A percentile compares a stretch with the other conserved stretches of the same genome.
These are phyloP conservation scores for Kluyveromyces sp. DNA, from an alignment of 1,139 yeast genomes.

Conservation along the genomic window DNA sequence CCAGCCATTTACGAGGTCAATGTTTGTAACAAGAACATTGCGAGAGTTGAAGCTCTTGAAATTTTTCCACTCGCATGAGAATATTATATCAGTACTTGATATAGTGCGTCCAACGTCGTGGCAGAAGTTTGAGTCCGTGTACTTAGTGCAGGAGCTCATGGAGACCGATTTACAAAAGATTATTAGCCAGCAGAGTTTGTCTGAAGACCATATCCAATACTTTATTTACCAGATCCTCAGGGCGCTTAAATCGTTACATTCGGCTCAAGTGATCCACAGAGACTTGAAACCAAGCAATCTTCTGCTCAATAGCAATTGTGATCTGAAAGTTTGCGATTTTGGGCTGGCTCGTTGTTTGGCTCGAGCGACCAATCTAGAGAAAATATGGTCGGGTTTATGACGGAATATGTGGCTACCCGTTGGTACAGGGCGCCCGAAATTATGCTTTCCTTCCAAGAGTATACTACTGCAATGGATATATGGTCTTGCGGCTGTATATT, in stretches of 20 bases:
- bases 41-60: constrained; percentile 81
- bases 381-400: constrained; percentile 43
- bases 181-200: constrained; percentile 44
- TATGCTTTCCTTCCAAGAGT: constrained; percentile 61
- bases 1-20: constrained; percentile 79
- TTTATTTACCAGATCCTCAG: constrained; percentile 58
- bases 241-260: constrained; percentile 56
- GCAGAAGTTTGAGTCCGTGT: constrained; percentile 62
- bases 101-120: constrained; percentile 68
- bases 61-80: constrained; percentile 85
- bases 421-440: constrained; percentile 81
- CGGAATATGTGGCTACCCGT: constrained; percentile 73
- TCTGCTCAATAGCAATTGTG: constrained; percentile 81
- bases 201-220: constrained; percentile 63
- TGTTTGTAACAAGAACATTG: constrained; percentile 79
- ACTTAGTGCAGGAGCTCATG: constrained; percentile 65
- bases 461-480: constrained; percentile 64
- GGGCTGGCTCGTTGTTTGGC: constrained; percentile 84
- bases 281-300: constrained; percentile 87
- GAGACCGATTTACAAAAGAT: constrained; percentile 59
- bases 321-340: constrained; percentile 86
- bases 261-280: constrained; percentile 71
- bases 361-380: constrained; percentile 41
- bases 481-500: constrained; percentile 79
- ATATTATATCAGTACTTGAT: constrained; percentile 88